Base-by-base conservation (phyloP, 1,284 basidiomycete genomes). In the Neotropicomus parvogracilis region DNA sequence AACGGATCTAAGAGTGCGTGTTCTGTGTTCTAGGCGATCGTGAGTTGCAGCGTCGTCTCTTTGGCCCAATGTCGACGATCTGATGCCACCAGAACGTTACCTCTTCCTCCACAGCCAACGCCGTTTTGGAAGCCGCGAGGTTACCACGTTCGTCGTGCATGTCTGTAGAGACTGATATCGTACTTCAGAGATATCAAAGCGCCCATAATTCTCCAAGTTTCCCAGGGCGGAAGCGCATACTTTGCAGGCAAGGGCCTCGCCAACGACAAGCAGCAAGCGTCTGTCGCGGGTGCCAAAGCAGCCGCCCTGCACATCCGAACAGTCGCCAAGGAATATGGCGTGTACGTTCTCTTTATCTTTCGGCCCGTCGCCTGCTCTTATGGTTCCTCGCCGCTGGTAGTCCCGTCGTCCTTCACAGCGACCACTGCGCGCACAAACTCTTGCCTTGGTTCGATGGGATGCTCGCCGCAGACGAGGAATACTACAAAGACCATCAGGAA, bases 381-480 rank as follows among this genome's bases (percentile, higher is more conserved):
- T 24, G 41, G 38, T 35, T 10, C 37, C 34, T 28, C 9, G 44
- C 19, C 16, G 48, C 53, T 17, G 50, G 3, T 56, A 92, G 89
- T 55, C 97, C 97, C 60, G 97, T 99, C 63, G 82, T 99, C 56
- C 79, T 99, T 67, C 97, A 99, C 85, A 92, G 92, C 55, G 97
- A 99, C 74, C 97, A 99, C 78, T 99, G 97, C 68, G 97, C 97
- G 41, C 79, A 97, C 70, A 99, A 99, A 75, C 91, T 99, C 57
- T 85, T 99, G 51, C 95, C 89, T 13, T 99, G 97, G 97, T 97
- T 98, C 74, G 97, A 99, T 69, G 95, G 93, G 55, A 98, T 99
- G 97, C 91, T 99, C 69, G 88, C 85, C 47, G 95, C 95, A 50
- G 88, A 99, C 70, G 91, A 97, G 74, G 90, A 79, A 24, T 94